Evolutionary conservation across 352 stramenopile species (phyloP).

Genomic region (Peronospora farinosa): DNA sequence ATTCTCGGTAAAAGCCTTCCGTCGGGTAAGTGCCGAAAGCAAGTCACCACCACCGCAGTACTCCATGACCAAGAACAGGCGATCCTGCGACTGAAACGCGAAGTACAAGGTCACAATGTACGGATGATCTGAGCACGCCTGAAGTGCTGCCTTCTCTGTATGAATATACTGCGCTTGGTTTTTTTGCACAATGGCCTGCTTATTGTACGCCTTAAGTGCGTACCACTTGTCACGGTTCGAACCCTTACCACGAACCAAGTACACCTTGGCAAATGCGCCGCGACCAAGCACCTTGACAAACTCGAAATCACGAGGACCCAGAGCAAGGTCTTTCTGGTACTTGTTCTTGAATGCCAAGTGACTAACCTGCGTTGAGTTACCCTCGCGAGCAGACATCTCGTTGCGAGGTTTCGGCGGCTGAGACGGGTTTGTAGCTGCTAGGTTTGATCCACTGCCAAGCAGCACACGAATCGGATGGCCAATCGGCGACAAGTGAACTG

Average conservation of each 20-base stretch:
- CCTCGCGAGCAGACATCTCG: conserved; percentile 38
- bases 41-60: conserved; percentile 79
- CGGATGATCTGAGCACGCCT: conserved; percentile 79
- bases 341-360: conserved; percentile 88
- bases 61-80: conserved; percentile 82
- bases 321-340: conserved; percentile 78
- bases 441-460: conserved; percentile 59
- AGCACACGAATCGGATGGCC: conserved; percentile 80
- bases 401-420: conserved; percentile 54
- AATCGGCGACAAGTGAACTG: conserved; percentile 81
- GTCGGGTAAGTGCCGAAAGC: conserved; percentile 66
- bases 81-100: conserved; percentile 81
- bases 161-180: conserved; percentile 86
- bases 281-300: conserved; percentile 82
- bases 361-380: conserved; percentile 65
- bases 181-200: conserved; percentile 84
- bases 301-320: conserved; percentile 80
- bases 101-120: conserved; percentile 85
- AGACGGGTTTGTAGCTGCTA: conserved; percentile 64
- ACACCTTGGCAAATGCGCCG: conserved; percentile 81
- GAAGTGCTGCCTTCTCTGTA: conserved; percentile 75
- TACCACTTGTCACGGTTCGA: conserved; percentile 86
- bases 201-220: conserved; percentile 85
- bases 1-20: conserved; percentile 73
- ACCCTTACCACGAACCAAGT: conserved; percentile 74